Base-by-base conservation (phyloP, 1,139 yeast genomes). In the Arxiozyma heterogenica region DNA sequence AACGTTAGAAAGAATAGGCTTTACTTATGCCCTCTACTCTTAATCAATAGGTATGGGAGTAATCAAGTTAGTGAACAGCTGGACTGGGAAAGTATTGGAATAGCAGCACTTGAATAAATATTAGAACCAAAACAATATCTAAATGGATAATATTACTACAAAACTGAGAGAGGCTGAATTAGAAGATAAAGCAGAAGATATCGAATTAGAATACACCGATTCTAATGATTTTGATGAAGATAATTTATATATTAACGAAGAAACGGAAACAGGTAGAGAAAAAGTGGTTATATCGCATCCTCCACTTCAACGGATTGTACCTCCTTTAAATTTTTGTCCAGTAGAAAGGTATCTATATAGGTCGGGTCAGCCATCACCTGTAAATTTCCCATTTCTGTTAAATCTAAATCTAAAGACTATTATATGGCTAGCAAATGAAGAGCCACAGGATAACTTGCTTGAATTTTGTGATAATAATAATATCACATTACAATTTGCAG, bases 311-410 rank as follows among this genome's bases (percentile, higher is more conserved):
- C 73, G 91, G 47, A 84, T 89, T 51, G 91, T 93, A 4, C 98
- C 98, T 2, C 98, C 98, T 0, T 73, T 90, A 59, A 93, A 93
- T 70, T 93, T 93, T 68, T 86, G 96, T 60, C 96, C 98, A 1
- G 98, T 93, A 17, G 98, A 93, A 65, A 78, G 83, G 54, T 83
- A 84, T 61, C 73, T 93, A 51, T 93, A 90, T 69, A 74, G 98
- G 48, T 84, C 94, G 17, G 98, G 98, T 0, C 97, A 90, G 69
- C 98, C 98, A n/a, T 83, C 94, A n/a, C 85, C 91, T 34, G 85
- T 91, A 57, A 91, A 90, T 70, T 93, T 90, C 68, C 84, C 93
- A 51, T 93, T 93, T 65, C 71, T 93, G 43, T 77, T 82, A 58
- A 86, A 86, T 61, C 74, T 93, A 55, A 77, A 85, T 57, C 75